Evolutionary conservation across 768 basidiomycete species (phyloP).

Genomic region (Pleurotus platypus): DNA sequence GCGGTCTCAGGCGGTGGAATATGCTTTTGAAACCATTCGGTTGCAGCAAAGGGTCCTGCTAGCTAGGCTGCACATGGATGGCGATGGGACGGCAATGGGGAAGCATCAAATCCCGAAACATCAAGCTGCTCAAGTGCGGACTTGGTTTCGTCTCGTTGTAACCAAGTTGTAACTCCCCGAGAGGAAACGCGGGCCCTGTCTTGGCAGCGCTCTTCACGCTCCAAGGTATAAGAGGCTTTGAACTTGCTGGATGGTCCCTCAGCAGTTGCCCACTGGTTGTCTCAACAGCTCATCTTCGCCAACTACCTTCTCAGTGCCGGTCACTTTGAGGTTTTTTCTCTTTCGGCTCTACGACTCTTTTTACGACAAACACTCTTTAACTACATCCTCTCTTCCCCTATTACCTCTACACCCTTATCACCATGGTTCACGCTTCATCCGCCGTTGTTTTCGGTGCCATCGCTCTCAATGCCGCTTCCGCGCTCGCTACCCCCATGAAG

Average conservation of each 20-base stretch:
- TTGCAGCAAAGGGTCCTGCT: too few relatives aligned
- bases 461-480: constrained; percentile 24
- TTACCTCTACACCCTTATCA: constrained; percentile 9
- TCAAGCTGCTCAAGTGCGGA: too few relatives aligned
- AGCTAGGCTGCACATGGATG: too few relatives aligned
- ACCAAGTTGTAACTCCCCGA: too few relatives aligned
- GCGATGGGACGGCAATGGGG: too few relatives aligned
- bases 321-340: constrained; percentile 1
- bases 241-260: neutral
- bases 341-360: constrained; percentile 9
- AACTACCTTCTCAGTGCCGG: constrained; percentile 1
- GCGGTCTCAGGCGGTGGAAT: too few relatives aligned
- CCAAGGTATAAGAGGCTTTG: too few relatives aligned
- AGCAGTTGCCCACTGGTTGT: constrained; percentile 8
- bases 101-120: too few relatives aligned
- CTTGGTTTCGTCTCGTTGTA: too few relatives aligned
- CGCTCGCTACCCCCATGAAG: constrained; percentile 24
- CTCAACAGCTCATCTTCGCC: constrained; percentile 2
- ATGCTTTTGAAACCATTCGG: too few relatives aligned
- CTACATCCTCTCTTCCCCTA: neutral
- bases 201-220: too few relatives aligned
- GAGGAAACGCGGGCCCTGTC: too few relatives aligned
- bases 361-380: constrained; percentile 10
- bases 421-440: constrained; percentile 28
- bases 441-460: constrained; percentile 28